Evolutionary conservation across 2,329 filamentous ascomycete genomes (phyloP), one percentile per base, ranked within the genome.

Genomic region (Ceratocystis eucalypticola): DNA sequence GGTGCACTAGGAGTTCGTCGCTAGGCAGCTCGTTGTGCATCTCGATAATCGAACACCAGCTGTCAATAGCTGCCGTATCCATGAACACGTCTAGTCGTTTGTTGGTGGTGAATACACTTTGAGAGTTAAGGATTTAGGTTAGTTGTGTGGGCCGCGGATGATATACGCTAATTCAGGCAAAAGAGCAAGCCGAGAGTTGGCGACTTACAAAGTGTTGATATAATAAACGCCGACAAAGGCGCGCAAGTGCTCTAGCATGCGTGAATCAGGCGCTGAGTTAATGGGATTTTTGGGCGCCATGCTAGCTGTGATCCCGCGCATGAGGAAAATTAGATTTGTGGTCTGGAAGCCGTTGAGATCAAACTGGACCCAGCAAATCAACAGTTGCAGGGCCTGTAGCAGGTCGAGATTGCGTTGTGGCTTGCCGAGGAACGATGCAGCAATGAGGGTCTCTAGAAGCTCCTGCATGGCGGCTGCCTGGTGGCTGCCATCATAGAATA

Each of bases 211-310:
- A 5, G 79, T 79, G 37, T 80, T 78, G 3, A 82, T 69, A 65
- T 82, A 82, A 67, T 80, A 82, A 3, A 77, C 78, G 1, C 79
- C 80, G 0, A 76, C 75, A 70, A 79, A 80, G 0, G 79, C 78
- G 57, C 80, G 74, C 72, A 80, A 76, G 59, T 76, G 72, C 66
- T 81, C 78, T 8, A 81, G 69, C 25, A 72, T 73, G 20, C 67
- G 67, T 5, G 72, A 69, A 2, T 66, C 66, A 17, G 71, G 69
- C 20, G 59, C 37, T 22, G 65, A 48, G 15, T 48, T 44, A 0
- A 25, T 55, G 17, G 70, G 69, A 53, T 73, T 74, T 33, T 69
- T 71, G 15, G 70, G 25, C 2, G 69, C 69, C 48, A 72, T 70
- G 0, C 71, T 70, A 61, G 78, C 74, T 61, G 53, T 45, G 8